These are phyloP conservation scores for Cryptococcus hybrid DNA, from an alignment of 1,284 basidiomycete species.

Conservation along the genomic window DNA sequence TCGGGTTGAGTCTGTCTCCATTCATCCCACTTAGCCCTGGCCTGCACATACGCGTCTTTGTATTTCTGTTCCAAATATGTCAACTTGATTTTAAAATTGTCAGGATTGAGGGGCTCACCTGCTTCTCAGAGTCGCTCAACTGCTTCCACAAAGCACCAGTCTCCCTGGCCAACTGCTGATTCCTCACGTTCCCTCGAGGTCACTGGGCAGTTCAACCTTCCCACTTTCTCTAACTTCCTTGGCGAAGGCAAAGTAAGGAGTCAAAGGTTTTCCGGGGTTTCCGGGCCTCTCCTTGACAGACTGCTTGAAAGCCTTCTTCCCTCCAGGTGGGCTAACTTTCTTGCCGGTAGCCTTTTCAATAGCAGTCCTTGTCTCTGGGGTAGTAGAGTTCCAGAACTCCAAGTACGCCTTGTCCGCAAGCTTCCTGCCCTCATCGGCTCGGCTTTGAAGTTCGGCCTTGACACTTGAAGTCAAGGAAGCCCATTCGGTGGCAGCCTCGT, in stretches of 20 bases:
- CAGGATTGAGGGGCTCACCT: conserved; percentile 21
- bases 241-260: conserved; percentile 27
- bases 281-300: conserved; percentile 19
- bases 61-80: conserved; percentile 10
- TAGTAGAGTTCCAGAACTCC: conserved; percentile 24
- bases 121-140: conserved; percentile 28
- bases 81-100: no score
- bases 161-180: conserved; percentile 15
- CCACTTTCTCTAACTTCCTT: conserved; percentile 9
- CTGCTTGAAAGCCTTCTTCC: conserved; percentile 14
- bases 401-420: conserved; percentile 22
- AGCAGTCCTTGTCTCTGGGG: conserved; percentile 15
- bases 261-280: conserved; percentile 28
- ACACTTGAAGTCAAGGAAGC: conserved; percentile 5
- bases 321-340: conserved; percentile 25
- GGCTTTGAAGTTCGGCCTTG: conserved; percentile 2
- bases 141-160: conserved; percentile 30
- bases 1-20: conserved; percentile 19
- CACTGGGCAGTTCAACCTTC: conserved; percentile 3
- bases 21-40: conserved; percentile 20
- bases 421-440: conserved; percentile 5
- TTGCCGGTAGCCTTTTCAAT: conserved; percentile 28
- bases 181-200: conserved; percentile 2
- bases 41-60: conserved; percentile 14
- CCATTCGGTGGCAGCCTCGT: conserved; percentile 22